Base-by-base conservation (phyloP, 352 stramenopile species). In the Pythium biforme region DNA sequence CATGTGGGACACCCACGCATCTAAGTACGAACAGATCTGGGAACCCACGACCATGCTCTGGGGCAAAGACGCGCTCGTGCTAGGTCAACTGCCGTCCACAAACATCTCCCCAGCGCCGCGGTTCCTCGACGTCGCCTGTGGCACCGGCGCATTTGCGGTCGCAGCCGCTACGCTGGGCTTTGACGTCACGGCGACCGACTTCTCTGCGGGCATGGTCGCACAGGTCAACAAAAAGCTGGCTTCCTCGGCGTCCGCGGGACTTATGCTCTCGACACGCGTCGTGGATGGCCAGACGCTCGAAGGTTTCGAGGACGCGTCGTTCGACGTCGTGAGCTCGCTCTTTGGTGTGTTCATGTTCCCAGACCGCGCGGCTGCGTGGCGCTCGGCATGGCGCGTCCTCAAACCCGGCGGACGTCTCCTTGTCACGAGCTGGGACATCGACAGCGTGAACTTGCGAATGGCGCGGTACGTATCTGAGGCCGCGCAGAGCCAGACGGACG, bases 31-130 rank as follows among this genome's bases (percentile, higher is more conserved):
- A 19, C 47, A 40, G 15, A 19, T 54, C 9, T 54, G 23, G 23
- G 40, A 64, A 45, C 25, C 23, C 20, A 15, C 10, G 20, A 29
- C 31, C 65, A 31, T 8, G 52, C 41, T 34, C 65, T 52, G 97
- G 90, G 90, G 50, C 82, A 37, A 74, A 74, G 9, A 97, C 86
- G 69, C 96, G 95, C 73, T 54, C 26, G 47, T 54, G 47, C 26
- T 54, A 9, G 47, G 47, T 8, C 47, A 54, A 41, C 7, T 40
- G 86, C 85, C 69, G 72, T 81, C 10, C 80, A 97, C 27, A 60
- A 58, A 78, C 45, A 71, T 81, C 25, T 97, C 17, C 5, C n/a
- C 7, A 14, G 40, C 26, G 6, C 47, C 47, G 97, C 64, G 72
- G 40, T 55, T 59, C 14, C 57, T 70, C 2, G 64, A 70, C 25